Percentiles rank a stretch among this genome's conserved stretches.
phyloP scores from a whole-genome alignment of 371 early-diverging fungal species.

The Fennellomyces sp. region DNA sequence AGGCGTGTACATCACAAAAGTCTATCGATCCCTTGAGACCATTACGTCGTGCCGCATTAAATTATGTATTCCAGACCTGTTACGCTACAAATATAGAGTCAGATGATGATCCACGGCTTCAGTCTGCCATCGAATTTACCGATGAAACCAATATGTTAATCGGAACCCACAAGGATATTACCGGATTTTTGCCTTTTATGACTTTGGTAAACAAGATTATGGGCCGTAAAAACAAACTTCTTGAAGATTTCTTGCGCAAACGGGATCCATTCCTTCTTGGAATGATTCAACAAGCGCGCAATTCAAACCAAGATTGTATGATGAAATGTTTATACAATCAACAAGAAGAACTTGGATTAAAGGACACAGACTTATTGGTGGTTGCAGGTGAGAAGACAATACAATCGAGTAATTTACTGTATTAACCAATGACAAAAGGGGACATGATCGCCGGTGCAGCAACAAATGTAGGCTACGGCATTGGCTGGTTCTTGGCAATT shows the following conservation, averaged over 20 bases:
- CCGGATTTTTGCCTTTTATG: not conserved
- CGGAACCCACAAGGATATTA: not conserved
- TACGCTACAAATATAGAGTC: constrained; percentile 5
- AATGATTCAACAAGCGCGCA: not conserved
- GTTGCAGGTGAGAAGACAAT: not conserved
- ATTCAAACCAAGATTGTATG: not conserved
- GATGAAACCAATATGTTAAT: not conserved
- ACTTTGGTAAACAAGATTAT: not conserved
- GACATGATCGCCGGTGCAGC: not conserved
- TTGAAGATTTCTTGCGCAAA: not conserved
- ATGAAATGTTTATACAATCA: not conserved
- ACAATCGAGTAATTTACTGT: not conserved
- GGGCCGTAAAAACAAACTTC: not conserved
- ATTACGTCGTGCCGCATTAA: not conserved
- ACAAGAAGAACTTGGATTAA: not conserved
- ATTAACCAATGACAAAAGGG: not conserved
- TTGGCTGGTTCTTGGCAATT: not conserved
- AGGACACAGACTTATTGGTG: not conserved
- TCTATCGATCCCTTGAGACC: not conserved
- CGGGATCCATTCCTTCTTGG: not conserved
- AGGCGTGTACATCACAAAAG: not conserved
- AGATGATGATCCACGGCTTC: not conserved
- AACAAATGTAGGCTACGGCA: not conserved
- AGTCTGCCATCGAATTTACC: not conserved
- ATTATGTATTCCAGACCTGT: not conserved